These are phyloP conservation scores for Pseudogymnoascus sp. DNA, from an alignment of 2,329 filamentous ascomycete genomes.

Conservation along the genomic window DNA sequence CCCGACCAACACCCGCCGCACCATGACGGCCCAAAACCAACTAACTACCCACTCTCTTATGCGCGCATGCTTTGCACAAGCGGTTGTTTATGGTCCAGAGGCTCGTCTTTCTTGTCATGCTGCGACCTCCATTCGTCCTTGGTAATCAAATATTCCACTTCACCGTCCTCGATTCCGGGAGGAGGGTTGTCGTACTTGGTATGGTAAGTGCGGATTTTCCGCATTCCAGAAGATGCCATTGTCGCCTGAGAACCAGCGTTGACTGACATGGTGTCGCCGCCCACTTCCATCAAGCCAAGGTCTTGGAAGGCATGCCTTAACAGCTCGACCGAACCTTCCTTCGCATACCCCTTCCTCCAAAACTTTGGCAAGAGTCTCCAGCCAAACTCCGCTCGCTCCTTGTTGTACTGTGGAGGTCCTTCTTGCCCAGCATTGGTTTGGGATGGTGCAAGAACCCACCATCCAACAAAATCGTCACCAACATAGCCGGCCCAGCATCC, in stretches of 20 bases:
- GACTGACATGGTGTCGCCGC: conserved; percentile 27
- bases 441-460: conserved; percentile 24
- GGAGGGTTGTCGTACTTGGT: conserved; percentile 2
- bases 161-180: background rate
- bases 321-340: conserved; percentile 25
- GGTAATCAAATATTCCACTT: background rate
- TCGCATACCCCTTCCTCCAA: conserved; percentile 27
- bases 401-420: background rate
- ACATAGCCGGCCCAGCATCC: background rate
- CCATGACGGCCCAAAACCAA: background rate
- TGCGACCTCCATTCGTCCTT: background rate
- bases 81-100: background rate
- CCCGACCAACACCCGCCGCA: background rate
- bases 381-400: conserved; percentile 21
- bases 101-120: background rate
- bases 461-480: conserved; percentile 25
- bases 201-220: background rate
- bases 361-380: conserved; percentile 24
- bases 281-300: conserved; percentile 20
- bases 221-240: conserved; percentile 4
- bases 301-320: conserved; percentile 26
- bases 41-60: background rate
- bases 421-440: conserved; percentile 8
- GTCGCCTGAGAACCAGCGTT: conserved; percentile 23
- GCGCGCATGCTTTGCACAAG: background rate